A percentile compares a stretch with the other conserved stretches of the same genome.
Conservation (phyloP, 1,284 basidiomycete genomes). For the Clitocybe nebularis region DNA sequence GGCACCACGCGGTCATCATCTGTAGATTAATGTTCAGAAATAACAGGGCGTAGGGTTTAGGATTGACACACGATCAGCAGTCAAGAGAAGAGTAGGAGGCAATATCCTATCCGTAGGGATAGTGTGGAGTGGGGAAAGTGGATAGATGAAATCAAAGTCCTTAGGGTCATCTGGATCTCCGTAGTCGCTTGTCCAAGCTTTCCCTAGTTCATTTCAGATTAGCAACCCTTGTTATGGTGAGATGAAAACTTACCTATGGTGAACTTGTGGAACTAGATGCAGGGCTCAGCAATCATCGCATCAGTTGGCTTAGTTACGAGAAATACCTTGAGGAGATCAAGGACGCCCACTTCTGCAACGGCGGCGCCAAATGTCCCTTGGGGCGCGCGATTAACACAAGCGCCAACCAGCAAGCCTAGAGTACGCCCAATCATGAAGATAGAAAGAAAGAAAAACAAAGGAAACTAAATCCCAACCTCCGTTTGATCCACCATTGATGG, state of each 20-base stretch:
- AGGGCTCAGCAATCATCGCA: constrained; percentile 4
- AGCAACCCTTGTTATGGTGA: constrained; percentile 3
- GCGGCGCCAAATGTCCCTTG: constrained; percentile 79
- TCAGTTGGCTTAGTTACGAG: not conserved
- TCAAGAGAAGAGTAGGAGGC: constrained; percentile 68
- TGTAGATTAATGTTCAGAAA: constrained; percentile 27
- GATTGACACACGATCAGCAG: constrained; percentile 72
- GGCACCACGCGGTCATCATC: constrained; percentile 84
- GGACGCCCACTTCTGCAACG: constrained; percentile 77
- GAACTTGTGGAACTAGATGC: constrained; percentile 63
- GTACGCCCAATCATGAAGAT: constrained; percentile 4
- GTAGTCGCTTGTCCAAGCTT: constrained; percentile 79
- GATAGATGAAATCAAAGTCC: constrained; percentile 81
- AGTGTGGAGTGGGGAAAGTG: constrained; percentile 76
- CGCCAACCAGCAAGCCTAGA: constrained; percentile 69
- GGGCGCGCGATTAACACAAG: constrained; percentile 77
- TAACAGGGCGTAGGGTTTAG: no score
- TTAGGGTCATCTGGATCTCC: constrained; percentile 73
- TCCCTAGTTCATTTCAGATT: constrained; percentile 37
- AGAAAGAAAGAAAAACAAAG: no score
- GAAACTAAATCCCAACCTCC: constrained; percentile 46
- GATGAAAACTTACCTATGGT: constrained; percentile 56
- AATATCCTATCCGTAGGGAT: constrained; percentile 56
- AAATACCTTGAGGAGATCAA: constrained; percentile 74
- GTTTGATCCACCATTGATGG: constrained; percentile 77